phyloP scores from a whole-genome alignment of 176 grass and related monocot genomes.

The Tuctoria greenei region DNA sequence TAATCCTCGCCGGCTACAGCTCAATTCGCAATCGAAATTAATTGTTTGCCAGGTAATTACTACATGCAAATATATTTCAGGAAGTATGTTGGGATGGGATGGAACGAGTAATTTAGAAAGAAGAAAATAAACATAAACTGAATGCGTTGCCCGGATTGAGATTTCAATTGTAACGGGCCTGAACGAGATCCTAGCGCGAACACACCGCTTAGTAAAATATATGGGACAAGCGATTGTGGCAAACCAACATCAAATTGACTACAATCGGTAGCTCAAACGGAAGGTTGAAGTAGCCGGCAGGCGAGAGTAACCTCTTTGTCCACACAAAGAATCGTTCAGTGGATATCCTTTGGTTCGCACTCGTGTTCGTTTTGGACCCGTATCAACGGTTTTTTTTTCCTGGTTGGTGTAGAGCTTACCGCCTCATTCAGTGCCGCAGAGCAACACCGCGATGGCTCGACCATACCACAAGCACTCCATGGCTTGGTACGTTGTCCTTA shows the following conservation, averaged over 20 bases:
- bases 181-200: no score
- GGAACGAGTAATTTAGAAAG: no score
- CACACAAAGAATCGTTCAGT: neutral
- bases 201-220: no score
- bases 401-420: neutral
- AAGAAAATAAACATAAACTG: no score
- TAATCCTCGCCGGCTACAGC: no score
- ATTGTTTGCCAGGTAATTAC: no score
- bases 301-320: neutral
- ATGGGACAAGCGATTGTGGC: neutral
- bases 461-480: neutral
- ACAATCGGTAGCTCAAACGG: neutral
- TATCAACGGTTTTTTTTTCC: neutral
- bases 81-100: no score
- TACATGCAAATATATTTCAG: no score
- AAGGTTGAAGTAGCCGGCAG: neutral
- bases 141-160: no score
- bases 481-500: neutral
- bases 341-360: neutral
- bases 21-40: no score
- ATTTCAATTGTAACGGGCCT: no score
- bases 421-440: neutral
- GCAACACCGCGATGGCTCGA: neutral
- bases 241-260: neutral
- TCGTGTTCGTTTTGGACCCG: neutral